phyloP scores from a whole-genome alignment of 208 protist genomes.

The Crithidia brevicula region DNA sequence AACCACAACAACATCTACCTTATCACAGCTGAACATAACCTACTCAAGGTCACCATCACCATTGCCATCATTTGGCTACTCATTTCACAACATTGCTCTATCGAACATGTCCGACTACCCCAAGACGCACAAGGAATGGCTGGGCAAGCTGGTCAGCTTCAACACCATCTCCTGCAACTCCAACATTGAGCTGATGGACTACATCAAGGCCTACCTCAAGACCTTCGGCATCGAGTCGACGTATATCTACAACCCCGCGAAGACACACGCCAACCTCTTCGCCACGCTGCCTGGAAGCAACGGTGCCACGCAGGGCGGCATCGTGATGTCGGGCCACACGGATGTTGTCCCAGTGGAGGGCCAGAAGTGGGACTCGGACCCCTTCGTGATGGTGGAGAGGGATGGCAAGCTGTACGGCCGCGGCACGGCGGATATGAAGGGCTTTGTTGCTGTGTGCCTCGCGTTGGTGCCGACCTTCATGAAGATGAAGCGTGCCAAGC shows the following conservation, averaged over 20 bases:
- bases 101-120: neutral
- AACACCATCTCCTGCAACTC: slow-evolving; percentile 19
- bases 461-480: slow-evolving; percentile 41
- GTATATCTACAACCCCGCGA: slow-evolving; percentile 39
- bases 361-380: slow-evolving; percentile 63
- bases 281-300: slow-evolving; percentile 51
- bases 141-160: slow-evolving; percentile 60
- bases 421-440: slow-evolving; percentile 68
- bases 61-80: neutral
- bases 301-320: slow-evolving; percentile 49
- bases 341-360: slow-evolving; percentile 64
- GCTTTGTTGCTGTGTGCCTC: slow-evolving; percentile 57
- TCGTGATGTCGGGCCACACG: slow-evolving; percentile 61
- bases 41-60: too few species aligned
- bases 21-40: too few species aligned
- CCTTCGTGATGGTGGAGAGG: slow-evolving; percentile 54
- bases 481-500: slow-evolving; percentile 52
- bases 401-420: slow-evolving; percentile 63
- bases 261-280: slow-evolving; percentile 59
- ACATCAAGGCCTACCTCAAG: slow-evolving; percentile 42
- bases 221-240: slow-evolving; percentile 37
- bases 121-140: slow-evolving; percentile 31
- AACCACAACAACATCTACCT: too few species aligned
- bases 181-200: slow-evolving; percentile 10
- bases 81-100: neutral